These are phyloP conservation scores for Punica granatum DNA, from an alignment of 345 rosid species.

Conservation along the genomic window DNA sequence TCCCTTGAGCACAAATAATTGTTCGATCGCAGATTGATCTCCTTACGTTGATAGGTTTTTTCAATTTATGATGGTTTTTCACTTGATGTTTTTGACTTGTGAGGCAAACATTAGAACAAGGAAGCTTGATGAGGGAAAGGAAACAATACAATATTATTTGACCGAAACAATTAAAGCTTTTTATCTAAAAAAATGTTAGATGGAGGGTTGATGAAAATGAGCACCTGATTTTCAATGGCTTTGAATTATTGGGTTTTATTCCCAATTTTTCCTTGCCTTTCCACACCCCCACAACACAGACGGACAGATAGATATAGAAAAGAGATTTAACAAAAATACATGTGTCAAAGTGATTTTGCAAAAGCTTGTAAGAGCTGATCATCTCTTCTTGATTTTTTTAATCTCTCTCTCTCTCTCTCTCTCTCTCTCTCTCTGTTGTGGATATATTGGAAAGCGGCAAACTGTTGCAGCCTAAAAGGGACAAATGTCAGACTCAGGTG, in stretches of 20 bases:
- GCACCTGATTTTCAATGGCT: conserved; percentile 16
- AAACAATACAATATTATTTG: conserved; percentile 7
- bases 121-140: background rate
- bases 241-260: background rate
- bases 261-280: background rate
- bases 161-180: background rate
- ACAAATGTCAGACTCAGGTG: background rate
- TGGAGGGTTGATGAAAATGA: conserved; percentile 12
- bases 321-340: background rate
- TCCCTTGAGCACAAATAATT: too few species aligned
- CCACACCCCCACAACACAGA: background rate
- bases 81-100: conserved; percentile 3
- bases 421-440: too few species aligned
- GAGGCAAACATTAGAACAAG: background rate
- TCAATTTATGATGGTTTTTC: too few species aligned
- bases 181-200: conserved; percentile 2
- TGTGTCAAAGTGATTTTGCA: background rate
- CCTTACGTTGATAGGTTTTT: too few species aligned
- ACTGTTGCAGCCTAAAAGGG: background rate
- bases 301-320: too few species aligned
- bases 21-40: too few species aligned
- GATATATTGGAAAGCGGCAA: background rate
- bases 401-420: background rate
- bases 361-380: background rate
- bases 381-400: background rate